Conservation (phyloP, 495 filamentous ascomycete species). For the Astrothelium subdiscretum region DNA sequence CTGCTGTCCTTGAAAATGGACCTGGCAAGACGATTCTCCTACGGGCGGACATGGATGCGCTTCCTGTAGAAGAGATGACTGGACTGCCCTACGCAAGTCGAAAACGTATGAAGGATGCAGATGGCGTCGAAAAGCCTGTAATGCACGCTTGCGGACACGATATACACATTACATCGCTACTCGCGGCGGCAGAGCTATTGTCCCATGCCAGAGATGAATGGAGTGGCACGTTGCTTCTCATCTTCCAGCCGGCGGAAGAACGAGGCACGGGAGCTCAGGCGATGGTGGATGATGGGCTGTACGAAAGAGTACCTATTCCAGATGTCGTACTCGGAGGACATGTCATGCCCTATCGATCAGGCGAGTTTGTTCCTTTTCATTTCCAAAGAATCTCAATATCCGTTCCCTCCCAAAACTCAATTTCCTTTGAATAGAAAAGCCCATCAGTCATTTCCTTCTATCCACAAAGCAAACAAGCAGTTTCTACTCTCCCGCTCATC, state of each 20-base stretch:
- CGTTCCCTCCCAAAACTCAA: neutral
- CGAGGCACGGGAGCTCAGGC: conserved; percentile 41
- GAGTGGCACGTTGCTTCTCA: conserved; percentile 43
- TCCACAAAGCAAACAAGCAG: too few relatives aligned
- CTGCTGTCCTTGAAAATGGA: conserved; percentile 46
- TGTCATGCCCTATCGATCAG: conserved; percentile 30
- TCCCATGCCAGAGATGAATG: conserved; percentile 32
- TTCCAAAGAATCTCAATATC: neutral
- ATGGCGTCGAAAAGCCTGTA: conserved; percentile 39
- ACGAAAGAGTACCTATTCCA: conserved; percentile 38
- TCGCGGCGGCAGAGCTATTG: conserved; percentile 40
- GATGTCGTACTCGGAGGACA: conserved; percentile 49
- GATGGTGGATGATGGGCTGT: conserved; percentile 53
- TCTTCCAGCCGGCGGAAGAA: conserved; percentile 56
- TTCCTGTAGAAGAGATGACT: conserved; percentile 47
- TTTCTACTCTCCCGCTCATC: too few relatives aligned
- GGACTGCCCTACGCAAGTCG: conserved; percentile 44
- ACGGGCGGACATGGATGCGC: conserved; percentile 51
- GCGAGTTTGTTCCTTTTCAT: neutral
- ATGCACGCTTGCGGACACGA: conserved; percentile 65
- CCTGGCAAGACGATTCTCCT: conserved; percentile 41
- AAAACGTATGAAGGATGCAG: conserved; percentile 25
- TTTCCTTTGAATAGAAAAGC: neutral
- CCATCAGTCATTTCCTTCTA: too few relatives aligned
- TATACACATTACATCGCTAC: conserved; percentile 43